These are phyloP conservation scores for Pseudogymnoascus verrucosus DNA, from an alignment of 2,329 filamentous ascomycete species.

Conservation along the genomic window DNA sequence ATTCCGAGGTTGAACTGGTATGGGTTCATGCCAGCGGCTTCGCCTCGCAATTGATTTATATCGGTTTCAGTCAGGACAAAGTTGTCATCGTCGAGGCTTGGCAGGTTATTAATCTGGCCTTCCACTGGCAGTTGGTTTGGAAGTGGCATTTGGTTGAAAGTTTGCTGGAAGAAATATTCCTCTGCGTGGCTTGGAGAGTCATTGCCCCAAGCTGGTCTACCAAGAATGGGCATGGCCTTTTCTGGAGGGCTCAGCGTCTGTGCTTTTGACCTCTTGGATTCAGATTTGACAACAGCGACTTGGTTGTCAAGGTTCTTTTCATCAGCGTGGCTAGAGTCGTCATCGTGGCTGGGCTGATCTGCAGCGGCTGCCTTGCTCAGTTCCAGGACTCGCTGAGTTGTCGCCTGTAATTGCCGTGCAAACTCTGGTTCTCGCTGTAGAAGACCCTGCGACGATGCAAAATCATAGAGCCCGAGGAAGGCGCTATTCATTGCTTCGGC, in stretches of 20 bases:
- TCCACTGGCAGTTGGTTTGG: not conserved
- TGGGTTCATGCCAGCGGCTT: conserved; percentile 24
- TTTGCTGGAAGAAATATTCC: not conserved
- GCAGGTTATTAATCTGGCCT: conserved; percentile 42
- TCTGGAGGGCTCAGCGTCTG: not conserved
- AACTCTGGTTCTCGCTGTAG: conserved; percentile 49
- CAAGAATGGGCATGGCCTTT: not conserved
- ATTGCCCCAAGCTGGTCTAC: not conserved
- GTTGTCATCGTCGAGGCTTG: conserved; percentile 45
- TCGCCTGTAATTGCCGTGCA: conserved; percentile 46
- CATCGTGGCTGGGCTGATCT: conserved; percentile 29
- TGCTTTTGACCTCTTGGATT: not conserved
- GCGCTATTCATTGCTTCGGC: conserved; percentile 68
- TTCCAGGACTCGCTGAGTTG: conserved; percentile 50
- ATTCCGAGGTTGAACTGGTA: conserved; percentile 21
- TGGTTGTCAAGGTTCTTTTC: conserved; percentile 5
- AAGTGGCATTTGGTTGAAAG: not conserved
- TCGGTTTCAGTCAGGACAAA: conserved; percentile 34
- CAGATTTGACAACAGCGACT: not conserved
- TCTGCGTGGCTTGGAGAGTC: not conserved
- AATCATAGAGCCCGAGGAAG: conserved; percentile 60
- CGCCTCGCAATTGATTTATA: conserved; percentile 22
- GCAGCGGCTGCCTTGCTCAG: conserved; percentile 42
- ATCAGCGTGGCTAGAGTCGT: conserved; percentile 17
- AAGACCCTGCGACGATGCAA: conserved; percentile 48